A percentile compares a stretch with the other conserved stretches of the same genome.
Conservation (phyloP, 2,329 filamentous ascomycete genomes). For the Pochonia chlamydosporia region DNA sequence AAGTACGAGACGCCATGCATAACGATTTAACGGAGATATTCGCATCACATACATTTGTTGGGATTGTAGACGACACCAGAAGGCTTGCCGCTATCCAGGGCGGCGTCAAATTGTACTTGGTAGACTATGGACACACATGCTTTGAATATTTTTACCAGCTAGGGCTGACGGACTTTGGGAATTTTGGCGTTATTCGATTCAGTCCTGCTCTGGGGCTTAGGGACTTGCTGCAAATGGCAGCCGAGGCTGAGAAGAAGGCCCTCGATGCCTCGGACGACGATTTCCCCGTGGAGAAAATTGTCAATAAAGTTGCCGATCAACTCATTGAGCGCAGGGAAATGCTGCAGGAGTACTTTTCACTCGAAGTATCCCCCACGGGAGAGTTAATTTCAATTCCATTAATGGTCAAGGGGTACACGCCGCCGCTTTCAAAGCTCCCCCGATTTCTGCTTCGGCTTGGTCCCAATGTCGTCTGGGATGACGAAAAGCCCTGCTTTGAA, state of each 20-base stretch:
- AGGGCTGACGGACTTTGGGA: slow-evolving; percentile 90
- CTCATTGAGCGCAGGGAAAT: slow-evolving; percentile 75
- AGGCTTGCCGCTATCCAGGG: slow-evolving; percentile 90
- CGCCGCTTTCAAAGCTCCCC: slow-evolving; percentile 79
- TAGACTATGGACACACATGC: slow-evolving; percentile 85
- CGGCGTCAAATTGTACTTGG: slow-evolving; percentile 83
- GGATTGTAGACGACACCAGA: slow-evolving; percentile 79
- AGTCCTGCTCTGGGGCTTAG: slow-evolving; percentile 66
- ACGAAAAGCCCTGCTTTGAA: slow-evolving; percentile 81
- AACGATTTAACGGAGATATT: slow-evolving; percentile 82
- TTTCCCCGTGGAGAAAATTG: slow-evolving; percentile 62
- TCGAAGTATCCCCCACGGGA: slow-evolving; percentile 74
- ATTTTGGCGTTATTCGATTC: slow-evolving; percentile 82
- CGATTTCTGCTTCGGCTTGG: slow-evolving; percentile 83
- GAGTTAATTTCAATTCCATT: slow-evolving; percentile 76
- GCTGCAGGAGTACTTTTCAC: slow-evolving; percentile 86
- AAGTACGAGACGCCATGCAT: slow-evolving; percentile 78
- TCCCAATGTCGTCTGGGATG: slow-evolving; percentile 79
- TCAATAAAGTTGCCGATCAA: slow-evolving; percentile 59
- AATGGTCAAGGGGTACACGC: slow-evolving; percentile 82
- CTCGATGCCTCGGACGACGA: slow-evolving; percentile 39
- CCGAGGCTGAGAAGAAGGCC: slow-evolving; percentile 57
- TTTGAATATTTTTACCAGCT: slow-evolving; percentile 95
- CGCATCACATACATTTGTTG: slow-evolving; percentile 84
- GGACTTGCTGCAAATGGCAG: slow-evolving; percentile 67